A percentile compares a stretch with the other conserved stretches of the same genome.
Conservation (phyloP, 2,329 filamentous ascomycete genomes). For the Colletotrichum godetiae region DNA sequence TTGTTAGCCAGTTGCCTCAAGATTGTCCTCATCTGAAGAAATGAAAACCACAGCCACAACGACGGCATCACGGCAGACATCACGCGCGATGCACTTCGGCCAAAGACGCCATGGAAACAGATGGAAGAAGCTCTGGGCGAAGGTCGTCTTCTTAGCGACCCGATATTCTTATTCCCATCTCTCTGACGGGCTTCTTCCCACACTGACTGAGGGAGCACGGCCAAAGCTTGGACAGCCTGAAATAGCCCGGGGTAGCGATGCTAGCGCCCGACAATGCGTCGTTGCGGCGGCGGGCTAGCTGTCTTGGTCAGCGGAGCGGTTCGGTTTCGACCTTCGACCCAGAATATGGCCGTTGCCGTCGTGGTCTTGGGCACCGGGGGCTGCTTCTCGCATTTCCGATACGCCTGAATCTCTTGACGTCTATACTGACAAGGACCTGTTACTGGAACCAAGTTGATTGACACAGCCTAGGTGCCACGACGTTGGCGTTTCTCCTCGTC, state of each 20-base stretch:
- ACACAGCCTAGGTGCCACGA: background rate
- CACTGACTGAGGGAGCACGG: background rate
- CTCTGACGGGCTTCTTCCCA: constrained; percentile 69
- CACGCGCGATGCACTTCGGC: background rate
- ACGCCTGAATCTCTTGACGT: background rate
- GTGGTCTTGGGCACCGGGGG: background rate
- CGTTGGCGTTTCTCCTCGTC: too few relatives aligned
- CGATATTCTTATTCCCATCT: constrained; percentile 79
- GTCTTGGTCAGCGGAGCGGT: constrained; percentile 7
- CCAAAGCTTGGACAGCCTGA: constrained; percentile 15
- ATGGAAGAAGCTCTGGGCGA: constrained; percentile 15
- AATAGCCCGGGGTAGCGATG: constrained; percentile 18
- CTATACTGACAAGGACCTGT: background rate
- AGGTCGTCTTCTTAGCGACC: constrained; percentile 51
- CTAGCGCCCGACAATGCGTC: constrained; percentile 4
- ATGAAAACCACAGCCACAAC: constrained; percentile 1
- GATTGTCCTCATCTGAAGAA: constrained; percentile 4
- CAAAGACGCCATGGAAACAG: background rate
- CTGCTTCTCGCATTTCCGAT: background rate
- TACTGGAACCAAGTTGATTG: background rate
- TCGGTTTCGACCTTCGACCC: constrained; percentile 19
- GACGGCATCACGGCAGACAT: background rate
- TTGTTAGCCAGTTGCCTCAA: constrained; percentile 15
- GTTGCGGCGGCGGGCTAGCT: background rate
- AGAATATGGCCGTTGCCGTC: background rate